Evolutionary conservation across 73 alveolate genomes (phyloP), one percentile per base, ranked within the genome.

Genomic region (Paramecium bursaria): DNA sequence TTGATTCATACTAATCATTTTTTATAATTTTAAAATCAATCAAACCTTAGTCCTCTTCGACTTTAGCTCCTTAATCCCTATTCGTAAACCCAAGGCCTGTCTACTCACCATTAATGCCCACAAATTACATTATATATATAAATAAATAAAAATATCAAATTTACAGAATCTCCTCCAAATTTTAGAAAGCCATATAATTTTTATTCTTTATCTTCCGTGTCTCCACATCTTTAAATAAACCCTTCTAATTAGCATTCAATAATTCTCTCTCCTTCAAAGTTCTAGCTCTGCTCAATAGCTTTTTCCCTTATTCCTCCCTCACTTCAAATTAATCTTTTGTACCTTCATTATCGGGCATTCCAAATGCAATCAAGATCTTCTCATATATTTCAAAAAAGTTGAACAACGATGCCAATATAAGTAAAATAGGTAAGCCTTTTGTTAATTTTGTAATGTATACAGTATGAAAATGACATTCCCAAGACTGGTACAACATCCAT

Each of bases 21-120:
- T 80, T 79, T 26, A 79, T 39, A 19, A 79, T 79, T 26, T 39
- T 55, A 30, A 79, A 79, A n/a, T 79, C 89, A 53, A 79, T 53
- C 22, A 79, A 73, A 15, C 89, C 89, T 42, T 79, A 51, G 25
- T 79, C 89, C 39, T 79, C 89, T 52, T 79, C 89, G 1, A 54
- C 80, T n/a, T 79, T 79, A 0, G 89, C 89, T 39, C 89, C 89
- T 55, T 79, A 42, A 79, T 79, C 89, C 17, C 89, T 61, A 79
- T 61, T 79, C 1, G 85, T 73, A 42, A 79, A 79, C 3, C 89
- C 89, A 7, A 79, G 73, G 46, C 89, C 89, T 17, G 89, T 79
- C 55, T 67, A 67, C 44, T 67, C 82, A 11, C 82, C 82, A 67
- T 67, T 67, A 21, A 67, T 67, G 17, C 82, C 82, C 30, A 67